Evolutionary conservation across 2,329 filamentous ascomycete species (phyloP).

Genomic region (Pleomassaria siparia): DNA sequence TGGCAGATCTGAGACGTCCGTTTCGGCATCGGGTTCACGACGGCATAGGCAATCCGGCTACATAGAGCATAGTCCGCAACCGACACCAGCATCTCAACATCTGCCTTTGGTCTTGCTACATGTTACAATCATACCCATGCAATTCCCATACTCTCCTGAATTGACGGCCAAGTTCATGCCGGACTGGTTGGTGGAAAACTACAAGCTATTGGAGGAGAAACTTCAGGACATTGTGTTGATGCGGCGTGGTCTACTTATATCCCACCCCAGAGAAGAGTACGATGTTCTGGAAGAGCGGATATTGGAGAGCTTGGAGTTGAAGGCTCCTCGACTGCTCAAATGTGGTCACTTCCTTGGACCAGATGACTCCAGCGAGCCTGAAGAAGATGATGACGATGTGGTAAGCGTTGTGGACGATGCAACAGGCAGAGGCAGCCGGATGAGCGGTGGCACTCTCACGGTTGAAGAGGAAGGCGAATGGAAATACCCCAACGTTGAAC

Average conservation of each 20-base stretch:
- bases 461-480: constrained; percentile 28
- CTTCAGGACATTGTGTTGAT: constrained; percentile 69
- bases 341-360: constrained; percentile 71
- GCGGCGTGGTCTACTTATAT: constrained; percentile 71
- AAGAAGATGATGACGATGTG: constrained; percentile 27
- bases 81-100: constrained; percentile 41
- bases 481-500: constrained; percentile 14
- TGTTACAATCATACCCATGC: constrained; percentile 71
- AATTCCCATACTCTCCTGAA: constrained; percentile 60
- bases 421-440: constrained; percentile 38
- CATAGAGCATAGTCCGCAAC: constrained; percentile 24
- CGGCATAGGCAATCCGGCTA: constrained; percentile 40
- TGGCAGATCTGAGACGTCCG: constrained; percentile 30
- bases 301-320: constrained; percentile 72
- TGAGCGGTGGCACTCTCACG: constrained; percentile 39
- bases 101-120: constrained; percentile 77
- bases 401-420: constrained; percentile 37
- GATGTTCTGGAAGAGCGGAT: constrained; percentile 77
- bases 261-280: constrained; percentile 78
- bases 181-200: constrained; percentile 57
- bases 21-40: constrained; percentile 27
- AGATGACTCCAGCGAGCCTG: constrained; percentile 44
- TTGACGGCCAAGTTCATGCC: constrained; percentile 55
- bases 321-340: constrained; percentile 68
- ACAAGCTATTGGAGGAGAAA: constrained; percentile 68